phyloP scores from a whole-genome alignment of 768 basidiomycete genomes.

The Tephrocybe rancida region DNA sequence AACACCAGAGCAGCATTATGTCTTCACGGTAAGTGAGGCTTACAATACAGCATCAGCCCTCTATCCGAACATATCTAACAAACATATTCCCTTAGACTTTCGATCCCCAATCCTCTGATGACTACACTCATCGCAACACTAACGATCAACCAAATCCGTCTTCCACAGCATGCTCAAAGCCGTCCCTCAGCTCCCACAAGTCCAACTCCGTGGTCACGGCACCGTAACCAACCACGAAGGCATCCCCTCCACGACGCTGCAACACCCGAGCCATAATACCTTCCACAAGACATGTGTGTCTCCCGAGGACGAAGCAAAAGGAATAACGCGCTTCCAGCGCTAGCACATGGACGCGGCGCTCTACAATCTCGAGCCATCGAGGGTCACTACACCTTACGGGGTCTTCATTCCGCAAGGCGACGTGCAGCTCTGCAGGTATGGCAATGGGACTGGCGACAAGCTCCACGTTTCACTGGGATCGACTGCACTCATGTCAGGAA shows the following conservation, averaged over 20 bases:
- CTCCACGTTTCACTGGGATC: slow-evolving; percentile 82
- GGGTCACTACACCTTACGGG: slow-evolving; percentile 83
- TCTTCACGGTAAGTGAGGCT: slow-evolving; percentile 58
- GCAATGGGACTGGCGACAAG: slow-evolving; percentile 87
- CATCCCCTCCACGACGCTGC: slow-evolving; percentile 72
- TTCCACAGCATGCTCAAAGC: slow-evolving; percentile 90
- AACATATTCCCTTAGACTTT: slow-evolving; percentile 55
- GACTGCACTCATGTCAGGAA: slow-evolving; percentile 81
- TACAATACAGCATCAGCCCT: neutral
- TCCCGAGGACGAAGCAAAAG: slow-evolving; percentile 71
- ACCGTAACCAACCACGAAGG: slow-evolving; percentile 80
- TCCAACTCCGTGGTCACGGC: slow-evolving; percentile 91
- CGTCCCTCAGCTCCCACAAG: slow-evolving; percentile 84
- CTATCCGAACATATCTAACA: neutral
- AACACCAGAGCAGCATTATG: slow-evolving; percentile 85
- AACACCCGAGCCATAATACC: slow-evolving; percentile 82
- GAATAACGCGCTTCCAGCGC: slow-evolving; percentile 83
- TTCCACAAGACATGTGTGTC: slow-evolving; percentile 84
- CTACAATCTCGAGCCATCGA: slow-evolving; percentile 77
- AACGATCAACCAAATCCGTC: slow-evolving; percentile 81
- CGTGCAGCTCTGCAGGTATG: slow-evolving; percentile 71
- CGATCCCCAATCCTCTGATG: slow-evolving; percentile 52
- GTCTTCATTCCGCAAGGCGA: slow-evolving; percentile 69
- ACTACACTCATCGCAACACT: slow-evolving; percentile 89
- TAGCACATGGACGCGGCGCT: slow-evolving; percentile 94